Conservation (phyloP, 345 rosid genomes). For the Nephelium lappaceum region DNA sequence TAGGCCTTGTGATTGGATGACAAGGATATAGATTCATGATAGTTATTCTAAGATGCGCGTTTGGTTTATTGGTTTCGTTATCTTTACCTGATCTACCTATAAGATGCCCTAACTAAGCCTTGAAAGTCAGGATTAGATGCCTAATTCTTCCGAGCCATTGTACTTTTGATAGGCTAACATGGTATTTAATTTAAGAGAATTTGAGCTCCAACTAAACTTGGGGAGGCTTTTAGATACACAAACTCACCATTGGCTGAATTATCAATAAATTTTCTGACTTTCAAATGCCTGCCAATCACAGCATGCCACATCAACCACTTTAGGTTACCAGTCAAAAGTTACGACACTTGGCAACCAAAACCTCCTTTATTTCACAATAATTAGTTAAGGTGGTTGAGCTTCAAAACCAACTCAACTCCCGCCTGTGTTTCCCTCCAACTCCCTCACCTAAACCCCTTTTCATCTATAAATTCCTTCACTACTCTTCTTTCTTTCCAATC, state of each 20-base stretch:
- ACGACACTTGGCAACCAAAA: slow-evolving; percentile 17
- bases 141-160: background rate
- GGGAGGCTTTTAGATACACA: background rate
- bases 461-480: slow-evolving; percentile 36
- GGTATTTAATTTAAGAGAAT: background rate
- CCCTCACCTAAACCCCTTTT: background rate
- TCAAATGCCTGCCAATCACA: background rate
- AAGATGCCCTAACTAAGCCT: background rate
- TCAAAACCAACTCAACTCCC: slow-evolving; percentile 49
- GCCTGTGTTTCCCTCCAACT: slow-evolving; percentile 26
- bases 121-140: background rate
- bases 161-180: background rate
- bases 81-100: background rate
- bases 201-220: background rate
- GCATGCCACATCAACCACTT: background rate
- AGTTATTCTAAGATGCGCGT: too few species aligned
- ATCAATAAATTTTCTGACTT: slow-evolving; percentile 3
- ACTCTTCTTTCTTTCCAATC: slow-evolving; percentile 14
- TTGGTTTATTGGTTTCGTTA: background rate
- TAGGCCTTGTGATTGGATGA: background rate
- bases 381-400: slow-evolving; percentile 59
- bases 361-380: background rate
- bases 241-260: background rate
- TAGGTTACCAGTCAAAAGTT: slow-evolving; percentile 20
- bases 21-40: background rate